These are phyloP conservation scores for Hibiscus tridactylites DNA, from an alignment of 345 rosid species.

Conservation along the genomic window DNA sequence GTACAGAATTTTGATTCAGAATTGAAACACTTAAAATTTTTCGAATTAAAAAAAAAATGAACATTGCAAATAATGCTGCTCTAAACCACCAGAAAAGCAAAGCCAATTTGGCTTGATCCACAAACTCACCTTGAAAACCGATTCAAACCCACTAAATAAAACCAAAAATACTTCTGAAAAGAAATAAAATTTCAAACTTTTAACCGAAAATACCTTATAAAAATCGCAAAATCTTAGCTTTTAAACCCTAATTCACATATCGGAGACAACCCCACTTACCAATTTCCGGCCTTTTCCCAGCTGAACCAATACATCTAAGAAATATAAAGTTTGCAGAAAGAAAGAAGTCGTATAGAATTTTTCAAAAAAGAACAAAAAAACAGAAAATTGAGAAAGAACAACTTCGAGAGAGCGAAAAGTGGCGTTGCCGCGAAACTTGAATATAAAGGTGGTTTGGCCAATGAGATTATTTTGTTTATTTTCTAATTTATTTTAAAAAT, in stretches of 20 bases:
- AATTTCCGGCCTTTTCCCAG: background rate
- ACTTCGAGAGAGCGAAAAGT: slow-evolving; percentile 3
- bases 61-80: background rate
- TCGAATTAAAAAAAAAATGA: background rate
- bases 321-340: background rate
- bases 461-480: slow-evolving; percentile 8
- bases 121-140: background rate
- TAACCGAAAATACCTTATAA: background rate
- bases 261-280: slow-evolving; percentile 1
- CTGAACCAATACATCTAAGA: background rate
- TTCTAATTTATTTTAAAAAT: background rate
- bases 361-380: background rate
- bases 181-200: background rate
- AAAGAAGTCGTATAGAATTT: background rate
- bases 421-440: slow-evolving; percentile 74
- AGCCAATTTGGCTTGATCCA: background rate
- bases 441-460: slow-evolving; percentile 30
- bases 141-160: background rate
- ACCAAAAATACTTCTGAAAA: background rate
- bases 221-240: background rate
- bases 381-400: too few relatives aligned
- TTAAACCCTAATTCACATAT: slow-evolving; percentile 12
- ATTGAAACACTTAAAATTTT: background rate
- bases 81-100: background rate
- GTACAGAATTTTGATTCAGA: background rate